These are phyloP conservation scores for Leptographium lundbergii DNA, from an alignment of 2,329 filamentous ascomycete genomes.

Conservation along the genomic window DNA sequence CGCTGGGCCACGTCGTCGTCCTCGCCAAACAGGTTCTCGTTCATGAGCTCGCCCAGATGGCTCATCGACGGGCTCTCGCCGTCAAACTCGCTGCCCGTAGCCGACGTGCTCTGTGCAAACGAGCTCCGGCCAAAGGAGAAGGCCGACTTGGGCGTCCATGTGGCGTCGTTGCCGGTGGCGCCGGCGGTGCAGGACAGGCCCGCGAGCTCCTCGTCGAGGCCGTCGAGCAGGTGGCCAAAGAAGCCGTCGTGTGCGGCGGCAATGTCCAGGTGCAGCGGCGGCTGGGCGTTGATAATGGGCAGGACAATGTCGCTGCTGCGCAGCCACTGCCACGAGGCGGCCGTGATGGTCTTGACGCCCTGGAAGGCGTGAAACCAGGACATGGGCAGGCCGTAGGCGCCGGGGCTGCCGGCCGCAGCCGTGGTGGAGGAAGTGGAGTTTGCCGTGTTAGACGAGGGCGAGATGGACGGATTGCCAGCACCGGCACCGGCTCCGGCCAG, in stretches of 20 bases:
- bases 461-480: slow-evolving; percentile 22
- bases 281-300: slow-evolving; percentile 51
- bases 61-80: background rate
- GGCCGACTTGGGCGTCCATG: background rate
- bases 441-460: slow-evolving; percentile 6
- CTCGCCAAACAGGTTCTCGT: slow-evolving; percentile 16
- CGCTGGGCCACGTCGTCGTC: slow-evolving; percentile 14
- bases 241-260: slow-evolving; percentile 40
- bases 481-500: background rate
- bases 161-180: background rate
- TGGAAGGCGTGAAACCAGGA: slow-evolving; percentile 57
- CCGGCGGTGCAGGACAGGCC: slow-evolving; percentile 11
- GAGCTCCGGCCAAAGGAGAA: background rate
- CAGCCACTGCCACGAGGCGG: slow-evolving; percentile 52
- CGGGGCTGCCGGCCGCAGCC: slow-evolving; percentile 11
- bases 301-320: slow-evolving; percentile 43
- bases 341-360: slow-evolving; percentile 52
- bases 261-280: slow-evolving; percentile 47
- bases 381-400: slow-evolving; percentile 41
- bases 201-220: slow-evolving; percentile 42
- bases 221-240: slow-evolving; percentile 47
- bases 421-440: background rate
- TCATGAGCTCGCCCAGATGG: slow-evolving; percentile 16
- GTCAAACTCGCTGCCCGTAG: background rate
- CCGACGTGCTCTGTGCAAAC: background rate